A percentile compares a stretch with the other conserved stretches of the same genome.
These are phyloP conservation scores for Halenospora varia DNA, from an alignment of 495 filamentous ascomycete species.

Conservation along the genomic window DNA sequence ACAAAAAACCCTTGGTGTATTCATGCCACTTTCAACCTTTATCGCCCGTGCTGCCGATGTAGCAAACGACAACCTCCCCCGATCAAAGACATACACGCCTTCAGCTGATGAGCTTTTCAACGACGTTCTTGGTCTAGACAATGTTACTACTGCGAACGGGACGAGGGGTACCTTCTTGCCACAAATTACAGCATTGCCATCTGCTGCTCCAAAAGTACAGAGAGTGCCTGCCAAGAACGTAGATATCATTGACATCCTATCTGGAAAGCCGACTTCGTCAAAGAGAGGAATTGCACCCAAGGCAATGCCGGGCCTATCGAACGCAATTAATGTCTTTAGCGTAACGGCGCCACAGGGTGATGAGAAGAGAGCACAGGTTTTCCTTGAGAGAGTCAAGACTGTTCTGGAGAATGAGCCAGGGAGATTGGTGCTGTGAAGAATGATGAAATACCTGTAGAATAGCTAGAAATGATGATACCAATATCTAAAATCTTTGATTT, in stretches of 20 bases:
- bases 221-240: conserved; percentile 32
- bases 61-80: conserved; percentile 82
- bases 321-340: conserved; percentile 73
- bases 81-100: conserved; percentile 52
- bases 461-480: conserved; percentile 2
- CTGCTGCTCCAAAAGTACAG: conserved; percentile 25
- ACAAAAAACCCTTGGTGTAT: conserved; percentile 67
- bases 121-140: conserved; percentile 73
- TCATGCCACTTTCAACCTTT: conserved; percentile 81
- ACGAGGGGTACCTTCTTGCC: conserved; percentile 64
- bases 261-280: conserved; percentile 37
- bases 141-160: conserved; percentile 39
- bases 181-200: conserved; percentile 61
- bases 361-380: conserved; percentile 72
- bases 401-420: conserved; percentile 81
- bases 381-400: conserved; percentile 77
- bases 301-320: conserved; percentile 22
- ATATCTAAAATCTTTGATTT: neutral
- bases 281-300: conserved; percentile 25
- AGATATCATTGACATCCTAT: conserved; percentile 79
- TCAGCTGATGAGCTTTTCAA: conserved; percentile 83
- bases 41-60: conserved; percentile 75
- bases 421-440: conserved; percentile 58
- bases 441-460: neutral
- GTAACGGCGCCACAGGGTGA: conserved; percentile 71